These are phyloP conservation scores for Stephanodiscus triporus DNA, from an alignment of 108 stramenopile species.

Conservation along the genomic window DNA sequence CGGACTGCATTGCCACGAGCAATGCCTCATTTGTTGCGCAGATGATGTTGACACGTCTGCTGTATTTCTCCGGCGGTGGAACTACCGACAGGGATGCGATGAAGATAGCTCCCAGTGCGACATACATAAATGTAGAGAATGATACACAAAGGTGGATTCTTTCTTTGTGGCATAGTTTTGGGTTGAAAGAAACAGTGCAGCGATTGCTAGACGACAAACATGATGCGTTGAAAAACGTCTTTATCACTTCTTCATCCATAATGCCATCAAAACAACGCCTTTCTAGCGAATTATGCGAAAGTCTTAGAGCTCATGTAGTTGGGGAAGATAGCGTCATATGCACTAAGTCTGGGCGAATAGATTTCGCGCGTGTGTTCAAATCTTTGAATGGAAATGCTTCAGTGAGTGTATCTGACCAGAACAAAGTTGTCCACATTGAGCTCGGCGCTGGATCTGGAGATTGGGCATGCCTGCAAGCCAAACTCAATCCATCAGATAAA, in stretches of 20 bases:
- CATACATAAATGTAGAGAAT: slow-evolving; percentile 8
- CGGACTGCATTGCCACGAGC: background rate
- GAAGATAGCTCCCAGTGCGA: background rate
- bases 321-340: slow-evolving; percentile 45
- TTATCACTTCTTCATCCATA: background rate
- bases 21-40: slow-evolving; percentile 38
- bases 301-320: slow-evolving; percentile 14
- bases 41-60: slow-evolving; percentile 55
- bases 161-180: slow-evolving; percentile 71
- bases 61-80: slow-evolving; percentile 84
- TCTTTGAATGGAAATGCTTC: slow-evolving; percentile 1
- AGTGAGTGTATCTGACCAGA: slow-evolving; percentile 14
- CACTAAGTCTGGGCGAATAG: slow-evolving; percentile 47
- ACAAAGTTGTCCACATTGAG: slow-evolving; percentile 65
- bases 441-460: slow-evolving; percentile 86
- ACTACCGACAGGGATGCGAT: slow-evolving; percentile 59
- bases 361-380: slow-evolving; percentile 40
- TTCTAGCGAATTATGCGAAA: slow-evolving; percentile 13
- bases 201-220: slow-evolving; percentile 19
- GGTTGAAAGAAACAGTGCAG: slow-evolving; percentile 49
- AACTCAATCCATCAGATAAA: slow-evolving; percentile 57
- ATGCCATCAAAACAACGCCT: slow-evolving; percentile 17
- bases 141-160: slow-evolving; percentile 43
- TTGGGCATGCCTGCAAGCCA: slow-evolving; percentile 76
- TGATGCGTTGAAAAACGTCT: background rate